Base-by-base conservation (phyloP, 2,329 filamentous ascomycete genomes). In the Diaporthe sp. region DNA sequence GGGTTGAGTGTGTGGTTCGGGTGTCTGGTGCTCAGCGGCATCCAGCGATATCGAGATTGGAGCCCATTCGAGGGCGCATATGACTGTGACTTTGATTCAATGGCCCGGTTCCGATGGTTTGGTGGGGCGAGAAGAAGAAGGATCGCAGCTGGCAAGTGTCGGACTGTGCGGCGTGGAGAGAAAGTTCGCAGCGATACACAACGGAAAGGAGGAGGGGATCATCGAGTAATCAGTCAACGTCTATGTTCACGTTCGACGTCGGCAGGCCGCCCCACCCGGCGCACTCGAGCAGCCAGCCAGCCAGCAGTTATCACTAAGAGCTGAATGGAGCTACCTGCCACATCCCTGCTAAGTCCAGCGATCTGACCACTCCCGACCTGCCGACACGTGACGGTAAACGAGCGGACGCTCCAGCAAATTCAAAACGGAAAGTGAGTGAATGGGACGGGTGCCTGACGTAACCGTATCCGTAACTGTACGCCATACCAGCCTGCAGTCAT, bases 51-150 rank as follows among this genome's bases (percentile, higher is more conserved):
- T 39, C 20, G 34, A 39, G 22, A 15, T 55, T 55, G 34, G 65
- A 42, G 65, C 47, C 49, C 49, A 53, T 70, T 70, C n/a, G 49
- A 70, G 65, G 65, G 65, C 65, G 25, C 65, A 70, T 70, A 25
- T 22, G 49, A 15, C 49, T 28, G 34, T 55, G 34, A 28, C n/a
- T 28, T 17, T 15, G 31, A 3, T 51, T 15, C 61, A 15, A 67
- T 28, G 37, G 22, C n/a, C 37, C 37, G 13, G 22, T n/a, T 34
- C 17, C 17, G n/a, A n/a, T 28, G 15, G 34, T 20, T 39, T n/a
- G 22, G 8, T 17, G 65, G 2, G 6, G 20, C 6, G 8, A 53
- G 63, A 17, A 12, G 42, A 31, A 34, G 44, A 20, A 39, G 22
- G 42, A 17, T n/a, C 58, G 4, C 58, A 42, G 58, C 37, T 42